Conservation (phyloP, 805 yeast genomes). For the Komagataella pseudopastoris region DNA sequence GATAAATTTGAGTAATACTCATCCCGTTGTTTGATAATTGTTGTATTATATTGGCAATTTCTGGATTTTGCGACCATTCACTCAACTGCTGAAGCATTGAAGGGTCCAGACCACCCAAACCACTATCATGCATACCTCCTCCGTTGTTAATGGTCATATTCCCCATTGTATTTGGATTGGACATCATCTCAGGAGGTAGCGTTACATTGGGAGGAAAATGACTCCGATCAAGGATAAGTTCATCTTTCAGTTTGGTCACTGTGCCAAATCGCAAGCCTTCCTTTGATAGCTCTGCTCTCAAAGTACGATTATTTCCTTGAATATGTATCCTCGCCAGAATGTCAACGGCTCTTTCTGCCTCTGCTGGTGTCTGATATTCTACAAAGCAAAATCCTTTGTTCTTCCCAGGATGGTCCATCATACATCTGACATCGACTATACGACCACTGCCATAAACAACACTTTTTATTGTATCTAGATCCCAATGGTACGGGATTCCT, state of each 20-base stretch:
- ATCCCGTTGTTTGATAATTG: conserved; percentile 22
- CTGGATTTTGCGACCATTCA: conserved; percentile 13
- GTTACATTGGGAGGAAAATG: conserved; percentile 43
- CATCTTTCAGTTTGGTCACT: conserved; percentile 25
- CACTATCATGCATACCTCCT: neutral
- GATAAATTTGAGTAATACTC: conserved; percentile 18
- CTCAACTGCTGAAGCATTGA: conserved; percentile 3
- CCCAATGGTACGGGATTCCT: conserved; percentile 63
- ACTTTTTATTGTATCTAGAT: conserved; percentile 42
- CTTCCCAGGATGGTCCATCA: conserved; percentile 43
- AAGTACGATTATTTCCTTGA: conserved; percentile 17
- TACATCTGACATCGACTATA: conserved; percentile 52
- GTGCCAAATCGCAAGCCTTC: conserved; percentile 34
- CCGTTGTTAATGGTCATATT: neutral
- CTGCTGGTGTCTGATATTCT: conserved; percentile 37
- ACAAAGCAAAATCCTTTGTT: conserved; percentile 59
- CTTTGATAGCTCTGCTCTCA: conserved; percentile 47
- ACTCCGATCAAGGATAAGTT: conserved; percentile 28
- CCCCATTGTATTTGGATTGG: conserved; percentile 3
- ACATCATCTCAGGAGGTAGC: conserved; percentile 34
- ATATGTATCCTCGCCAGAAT: conserved; percentile 30
- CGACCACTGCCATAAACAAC: conserved; percentile 65
- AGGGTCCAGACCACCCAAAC: conserved; percentile 1
- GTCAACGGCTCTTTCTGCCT: conserved; percentile 36
- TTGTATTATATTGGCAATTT: conserved; percentile 18